Evolutionary conservation across 2,329 filamentous ascomycete genomes (phyloP), one percentile per base, ranked within the genome.

Genomic region (Hirsutella thompsonii): DNA sequence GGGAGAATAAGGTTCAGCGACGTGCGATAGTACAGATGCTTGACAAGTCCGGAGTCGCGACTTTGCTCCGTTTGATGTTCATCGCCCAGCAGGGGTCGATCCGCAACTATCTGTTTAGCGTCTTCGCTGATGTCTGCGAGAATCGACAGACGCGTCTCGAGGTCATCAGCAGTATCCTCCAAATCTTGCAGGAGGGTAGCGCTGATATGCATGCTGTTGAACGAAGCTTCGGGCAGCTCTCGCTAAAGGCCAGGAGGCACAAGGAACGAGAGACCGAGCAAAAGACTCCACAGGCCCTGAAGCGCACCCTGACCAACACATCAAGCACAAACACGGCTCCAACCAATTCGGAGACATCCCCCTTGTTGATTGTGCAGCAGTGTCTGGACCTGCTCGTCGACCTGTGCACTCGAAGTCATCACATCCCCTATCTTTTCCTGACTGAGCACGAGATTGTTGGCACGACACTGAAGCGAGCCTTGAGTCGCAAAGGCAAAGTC

Each of bases 31-130:
- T 94, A 20, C 92, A 98, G 58, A 94, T 98, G 83, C 76, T 98
- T 23, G 92, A 98, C 61, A 95, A 94, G 63, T 76, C 89, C 37
- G 92, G 93, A 20, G 81, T 98, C 49, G 92, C 93, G 20, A 96
- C 92, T n/a, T 68, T 98, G 28, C 72, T 98, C 35, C 85, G 93
- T n/a, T 74, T 98, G 9, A 95, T 98, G 90, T 98, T 98, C 59
- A 88, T 96, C 52, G 83, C 86, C 37, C 86, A 95, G 49, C 85
- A 90, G 48, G 86, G 85, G 19, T 92, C 85, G 46, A 82, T 92
- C 38, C 85, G 88, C 49, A 78, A 74, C 46, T 84, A 87, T 44
- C 71, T 98, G 40, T 90, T 92, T 56, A 81, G 82, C 42, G 85
- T 98, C 40, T 79, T 98, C 39, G 79, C 86, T 46, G 87, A 94